These are phyloP conservation scores for Botrytis tulipae DNA, from an alignment of 2,329 filamentous ascomycete genomes.

Conservation along the genomic window DNA sequence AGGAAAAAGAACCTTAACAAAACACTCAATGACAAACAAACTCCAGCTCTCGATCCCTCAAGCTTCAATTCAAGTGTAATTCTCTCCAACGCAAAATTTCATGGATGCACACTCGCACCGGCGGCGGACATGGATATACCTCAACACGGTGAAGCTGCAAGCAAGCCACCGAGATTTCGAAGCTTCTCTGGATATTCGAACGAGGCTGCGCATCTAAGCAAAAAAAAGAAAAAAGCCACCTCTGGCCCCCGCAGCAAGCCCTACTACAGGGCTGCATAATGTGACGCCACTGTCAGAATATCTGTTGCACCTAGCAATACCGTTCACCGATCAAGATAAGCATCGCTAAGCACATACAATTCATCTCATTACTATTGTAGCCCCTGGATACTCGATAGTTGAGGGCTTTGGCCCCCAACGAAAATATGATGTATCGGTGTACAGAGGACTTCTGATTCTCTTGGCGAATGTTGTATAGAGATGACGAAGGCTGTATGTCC, in stretches of 20 bases:
- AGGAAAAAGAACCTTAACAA: neutral
- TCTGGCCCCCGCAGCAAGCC: neutral
- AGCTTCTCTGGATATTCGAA: neutral
- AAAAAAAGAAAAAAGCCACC: neutral
- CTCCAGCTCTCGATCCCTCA: neutral
- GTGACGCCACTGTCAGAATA: conserved; percentile 18
- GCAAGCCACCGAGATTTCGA: neutral
- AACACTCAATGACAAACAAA: neutral
- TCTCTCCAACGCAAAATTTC: neutral
- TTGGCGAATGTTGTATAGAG: neutral
- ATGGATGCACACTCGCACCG: neutral
- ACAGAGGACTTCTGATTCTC: neutral
- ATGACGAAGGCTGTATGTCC: neutral
- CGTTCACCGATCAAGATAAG: conserved; percentile 21
- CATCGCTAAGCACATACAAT: conserved; percentile 3
- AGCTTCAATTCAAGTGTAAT: neutral
- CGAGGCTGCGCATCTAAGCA: neutral
- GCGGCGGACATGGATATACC: neutral
- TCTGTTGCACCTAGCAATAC: conserved; percentile 4
- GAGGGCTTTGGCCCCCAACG: conserved; percentile 2
- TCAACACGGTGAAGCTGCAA: conserved; percentile 16
- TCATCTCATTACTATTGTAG: conserved; percentile 11
- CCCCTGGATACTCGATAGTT: conserved; percentile 5
- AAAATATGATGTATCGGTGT: conserved; percentile 16
- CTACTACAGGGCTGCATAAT: conserved; percentile 19